phyloP scores from a whole-genome alignment of 129 eudicot genomes.

The Helichrysum umbraculigerum region DNA sequence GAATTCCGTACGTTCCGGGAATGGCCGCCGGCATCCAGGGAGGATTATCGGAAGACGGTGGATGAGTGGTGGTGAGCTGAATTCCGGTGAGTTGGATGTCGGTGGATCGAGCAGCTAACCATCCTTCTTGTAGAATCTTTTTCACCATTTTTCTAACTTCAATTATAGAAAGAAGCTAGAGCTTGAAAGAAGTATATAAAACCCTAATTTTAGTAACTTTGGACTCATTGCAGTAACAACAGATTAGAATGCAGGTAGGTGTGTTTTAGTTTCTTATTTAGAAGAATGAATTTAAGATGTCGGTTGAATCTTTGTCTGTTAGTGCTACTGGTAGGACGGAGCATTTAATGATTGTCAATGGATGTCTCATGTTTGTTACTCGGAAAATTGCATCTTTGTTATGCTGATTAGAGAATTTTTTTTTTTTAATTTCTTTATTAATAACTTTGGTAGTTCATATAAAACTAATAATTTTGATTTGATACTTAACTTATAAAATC shows the following conservation, averaged over 20 bases:
- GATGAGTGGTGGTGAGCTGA: constrained; percentile 77
- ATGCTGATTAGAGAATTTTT: no score
- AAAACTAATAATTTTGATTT: no score
- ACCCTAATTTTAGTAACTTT: neutral
- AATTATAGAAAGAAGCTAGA: neutral
- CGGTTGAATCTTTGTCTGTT: neutral
- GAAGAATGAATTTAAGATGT: neutral
- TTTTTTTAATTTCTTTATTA: no score
- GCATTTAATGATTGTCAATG: neutral
- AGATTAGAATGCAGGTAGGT: neutral
- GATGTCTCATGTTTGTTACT: no score
- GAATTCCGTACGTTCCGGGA: constrained; percentile 80
- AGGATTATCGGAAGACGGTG: constrained; percentile 43
- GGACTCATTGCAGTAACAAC: neutral
- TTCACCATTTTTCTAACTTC: constrained; percentile 32
- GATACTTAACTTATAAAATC: no score
- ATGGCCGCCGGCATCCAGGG: constrained; percentile 86
- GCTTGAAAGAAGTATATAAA: neutral
- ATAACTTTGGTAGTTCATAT: no score
- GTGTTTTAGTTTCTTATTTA: neutral
- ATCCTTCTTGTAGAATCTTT: constrained; percentile 58
- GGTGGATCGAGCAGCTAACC: constrained; percentile 94
- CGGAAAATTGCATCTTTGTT: no score
- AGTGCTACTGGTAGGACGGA: neutral
- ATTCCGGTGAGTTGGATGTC: constrained; percentile 80